A percentile compares a stretch with the other conserved stretches of the same genome.
Conservation (phyloP, 2,329 filamentous ascomycete species). For the Eutypa lata region DNA sequence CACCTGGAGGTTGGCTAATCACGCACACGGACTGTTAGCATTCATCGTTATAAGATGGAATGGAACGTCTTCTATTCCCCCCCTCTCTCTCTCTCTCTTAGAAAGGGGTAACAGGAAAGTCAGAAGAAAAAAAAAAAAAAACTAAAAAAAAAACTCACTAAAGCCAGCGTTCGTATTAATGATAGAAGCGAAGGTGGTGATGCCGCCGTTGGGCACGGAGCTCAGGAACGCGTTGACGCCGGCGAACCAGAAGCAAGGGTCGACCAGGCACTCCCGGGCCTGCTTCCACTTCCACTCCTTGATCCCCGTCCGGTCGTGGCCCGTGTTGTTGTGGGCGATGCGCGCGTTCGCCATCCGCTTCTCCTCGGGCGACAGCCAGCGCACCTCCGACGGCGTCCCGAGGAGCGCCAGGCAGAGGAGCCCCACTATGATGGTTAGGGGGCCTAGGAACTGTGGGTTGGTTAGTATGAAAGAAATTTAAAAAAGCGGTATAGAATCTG, state of each 20-base stretch:
- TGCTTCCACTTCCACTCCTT: slow-evolving; percentile 37
- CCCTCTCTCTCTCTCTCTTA: background rate
- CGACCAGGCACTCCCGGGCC: slow-evolving; percentile 30
- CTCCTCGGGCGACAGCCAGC: slow-evolving; percentile 33
- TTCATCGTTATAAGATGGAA: background rate
- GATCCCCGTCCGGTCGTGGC: slow-evolving; percentile 33
- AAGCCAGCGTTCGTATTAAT: slow-evolving; percentile 34
- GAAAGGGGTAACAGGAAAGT: background rate
- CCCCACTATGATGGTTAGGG: slow-evolving; percentile 31
- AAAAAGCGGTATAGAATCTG: too few species aligned
- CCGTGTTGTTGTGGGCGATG: slow-evolving; percentile 34
- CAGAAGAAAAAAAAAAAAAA: too few species aligned
- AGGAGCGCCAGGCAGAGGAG: slow-evolving; percentile 31
- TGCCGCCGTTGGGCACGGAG: slow-evolving; percentile 34
- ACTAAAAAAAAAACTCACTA: slow-evolving; percentile 18
- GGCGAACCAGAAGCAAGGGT: slow-evolving; percentile 36
- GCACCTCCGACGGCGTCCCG: slow-evolving; percentile 35
- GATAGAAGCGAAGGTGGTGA: slow-evolving; percentile 32
- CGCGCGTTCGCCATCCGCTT: slow-evolving; percentile 34
- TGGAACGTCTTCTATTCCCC: too few species aligned
- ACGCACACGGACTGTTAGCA: background rate
- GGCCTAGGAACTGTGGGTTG: slow-evolving; percentile 29
- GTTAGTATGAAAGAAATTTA: too few species aligned
- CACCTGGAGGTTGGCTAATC: slow-evolving; percentile 31
- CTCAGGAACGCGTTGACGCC: slow-evolving; percentile 34